phyloP scores from a whole-genome alignment of 2,329 filamentous ascomycete species.

The Plectosphaerella cucumerina region DNA sequence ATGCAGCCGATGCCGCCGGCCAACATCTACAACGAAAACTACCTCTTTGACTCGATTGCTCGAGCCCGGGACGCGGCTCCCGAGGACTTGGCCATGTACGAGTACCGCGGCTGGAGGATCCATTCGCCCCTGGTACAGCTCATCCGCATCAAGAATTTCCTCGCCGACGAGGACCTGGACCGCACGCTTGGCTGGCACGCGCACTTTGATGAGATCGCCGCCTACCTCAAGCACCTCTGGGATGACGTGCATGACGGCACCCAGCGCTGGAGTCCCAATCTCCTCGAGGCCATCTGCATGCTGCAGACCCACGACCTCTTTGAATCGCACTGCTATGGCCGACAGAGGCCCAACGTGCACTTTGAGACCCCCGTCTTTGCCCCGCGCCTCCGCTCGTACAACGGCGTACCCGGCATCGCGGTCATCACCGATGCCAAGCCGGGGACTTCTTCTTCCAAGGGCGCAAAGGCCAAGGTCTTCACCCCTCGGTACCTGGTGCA shows the following conservation, averaged over 20 bases:
- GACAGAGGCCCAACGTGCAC: slow-evolving; percentile 18
- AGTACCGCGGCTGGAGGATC: slow-evolving; percentile 29
- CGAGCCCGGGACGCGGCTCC: slow-evolving; percentile 1
- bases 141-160: slow-evolving; percentile 34
- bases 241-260: slow-evolving; percentile 11
- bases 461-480: background rate
- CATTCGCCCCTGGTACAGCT: slow-evolving; percentile 27
- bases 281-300: slow-evolving; percentile 26
- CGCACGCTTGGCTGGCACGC: slow-evolving; percentile 33
- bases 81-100: slow-evolving; percentile 9
- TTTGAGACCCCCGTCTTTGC: slow-evolving; percentile 9
- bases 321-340: slow-evolving; percentile 28
- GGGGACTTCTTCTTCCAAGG: no score
- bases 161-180: slow-evolving; percentile 43
- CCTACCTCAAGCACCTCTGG: slow-evolving; percentile 33
- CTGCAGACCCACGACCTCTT: slow-evolving; percentile 27
- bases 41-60: slow-evolving; percentile 12
- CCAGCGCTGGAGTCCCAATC: slow-evolving; percentile 22
- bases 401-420: slow-evolving; percentile 7
- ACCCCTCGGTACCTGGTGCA: slow-evolving; percentile 11
- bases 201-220: slow-evolving; percentile 28
- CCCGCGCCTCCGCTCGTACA: background rate
- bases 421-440: background rate
- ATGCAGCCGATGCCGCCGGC: slow-evolving; percentile 4
- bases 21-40: slow-evolving; percentile 3